These are phyloP conservation scores for Didymella segeticola DNA, from an alignment of 2,329 filamentous ascomycete genomes.

Conservation along the genomic window DNA sequence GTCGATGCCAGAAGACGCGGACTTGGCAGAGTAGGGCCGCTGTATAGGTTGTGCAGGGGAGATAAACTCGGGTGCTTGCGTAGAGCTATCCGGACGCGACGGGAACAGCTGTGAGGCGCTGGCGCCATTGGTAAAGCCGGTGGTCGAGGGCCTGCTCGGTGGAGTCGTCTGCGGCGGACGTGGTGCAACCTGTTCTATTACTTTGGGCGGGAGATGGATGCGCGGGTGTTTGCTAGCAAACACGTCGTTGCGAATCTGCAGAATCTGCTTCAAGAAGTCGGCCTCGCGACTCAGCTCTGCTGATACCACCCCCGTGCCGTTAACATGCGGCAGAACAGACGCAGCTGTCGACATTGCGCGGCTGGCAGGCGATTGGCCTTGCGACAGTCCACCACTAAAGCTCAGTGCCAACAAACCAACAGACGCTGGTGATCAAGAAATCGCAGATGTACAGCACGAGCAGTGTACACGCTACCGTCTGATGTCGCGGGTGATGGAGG, in stretches of 20 bases:
- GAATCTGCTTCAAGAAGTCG: slow-evolving; percentile 74
- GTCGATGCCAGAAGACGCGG: slow-evolving; percentile 73
- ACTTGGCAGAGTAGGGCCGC: slow-evolving; percentile 48
- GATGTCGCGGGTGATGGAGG: slow-evolving; percentile 29
- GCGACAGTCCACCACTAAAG: slow-evolving; percentile 26
- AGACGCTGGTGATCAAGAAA: slow-evolving; percentile 22
- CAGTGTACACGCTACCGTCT: slow-evolving; percentile 29
- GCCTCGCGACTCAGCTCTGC: slow-evolving; percentile 51
- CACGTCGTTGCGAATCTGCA: slow-evolving; percentile 81
- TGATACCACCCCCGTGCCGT: slow-evolving; percentile 48
- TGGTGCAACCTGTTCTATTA: slow-evolving; percentile 53
- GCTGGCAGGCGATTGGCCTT: slow-evolving; percentile 30
- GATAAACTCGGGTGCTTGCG: slow-evolving; percentile 32
- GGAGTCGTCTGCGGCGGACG: slow-evolving; percentile 38
- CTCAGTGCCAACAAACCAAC: slow-evolving; percentile 28
- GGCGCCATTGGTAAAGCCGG: slow-evolving; percentile 39
- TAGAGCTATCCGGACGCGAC: slow-evolving; percentile 39
- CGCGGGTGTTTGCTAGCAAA: slow-evolving; percentile 76
- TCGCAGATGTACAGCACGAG: slow-evolving; percentile 37
- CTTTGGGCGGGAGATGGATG: slow-evolving; percentile 64
- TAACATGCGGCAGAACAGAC: slow-evolving; percentile 37
- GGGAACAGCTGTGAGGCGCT: slow-evolving; percentile 34
- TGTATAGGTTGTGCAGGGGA: slow-evolving; percentile 32
- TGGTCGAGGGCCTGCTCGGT: slow-evolving; percentile 39
- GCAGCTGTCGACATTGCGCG: slow-evolving; percentile 41